Base-by-base conservation (phyloP, 1,284 basidiomycete genomes). In the Rhodotorula sp. region DNA sequence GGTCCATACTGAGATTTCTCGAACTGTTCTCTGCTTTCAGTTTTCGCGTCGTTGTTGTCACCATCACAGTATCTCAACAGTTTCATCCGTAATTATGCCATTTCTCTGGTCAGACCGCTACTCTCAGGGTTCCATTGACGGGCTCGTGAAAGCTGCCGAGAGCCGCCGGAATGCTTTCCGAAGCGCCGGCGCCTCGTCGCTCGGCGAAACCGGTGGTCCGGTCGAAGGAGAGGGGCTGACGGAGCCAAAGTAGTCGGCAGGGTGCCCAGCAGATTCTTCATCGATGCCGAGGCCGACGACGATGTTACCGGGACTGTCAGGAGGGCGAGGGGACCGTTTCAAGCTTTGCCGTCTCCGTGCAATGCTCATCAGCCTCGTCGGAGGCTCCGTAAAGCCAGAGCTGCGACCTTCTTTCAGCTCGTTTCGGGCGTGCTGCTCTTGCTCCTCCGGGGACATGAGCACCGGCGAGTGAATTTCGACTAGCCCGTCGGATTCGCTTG, bases 361-460 rank as follows among this genome's bases (percentile, higher is more conserved):
- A 5, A 62, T 34, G 23, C 56, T 63, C 63, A 73, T 57, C 18
- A 66, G 45, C 45, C 59, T 60, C 21, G 26, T 28, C 43, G 67
- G 68, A 26, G 68, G 50, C 18, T 77, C 76, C 5, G 76, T 76
- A 45, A 76, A 70, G 5, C 75, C 75, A 15, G 64, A 67, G 6
- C 58, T 49, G 52, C 58, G 5, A 70, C 72, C 43, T 64, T 50
- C 54, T 71, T 57, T 28, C 68, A 73, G 52, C 69, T 62, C 52
- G 62, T 38, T 21, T 55, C 60, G 19, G 48, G 67, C 18, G 26
- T 16, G 5, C 26, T 68, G 73, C 55, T 69, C 31, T n/a, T 54
- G 34, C 14, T 47, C 58, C 18, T 23, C 64, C 48, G 47, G 55
- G 23, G 34, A 8, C 38, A 21, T 47, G 2, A 28, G 50, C 2